These are phyloP conservation scores for Silene coronaria DNA, from an alignment of 179 eudicot species.

Conservation along the genomic window DNA sequence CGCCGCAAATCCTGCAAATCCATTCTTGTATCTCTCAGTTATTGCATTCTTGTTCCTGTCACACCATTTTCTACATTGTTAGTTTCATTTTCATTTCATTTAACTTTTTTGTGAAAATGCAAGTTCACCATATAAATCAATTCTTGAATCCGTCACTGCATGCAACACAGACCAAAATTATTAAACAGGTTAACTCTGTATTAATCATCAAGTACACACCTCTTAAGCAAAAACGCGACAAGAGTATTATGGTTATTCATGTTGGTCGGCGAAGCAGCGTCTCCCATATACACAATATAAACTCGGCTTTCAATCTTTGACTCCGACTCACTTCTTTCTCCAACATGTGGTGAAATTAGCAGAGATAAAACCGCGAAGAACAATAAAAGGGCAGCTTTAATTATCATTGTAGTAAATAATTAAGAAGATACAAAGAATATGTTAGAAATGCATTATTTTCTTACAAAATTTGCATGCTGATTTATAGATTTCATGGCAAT, in stretches of 20 bases:
- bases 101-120: background rate
- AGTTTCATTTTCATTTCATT: background rate
- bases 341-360: conserved; percentile 2
- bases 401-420: background rate
- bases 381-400: background rate
- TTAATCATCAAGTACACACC: conserved; percentile 26
- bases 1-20: conserved; percentile 73
- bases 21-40: conserved; percentile 45
- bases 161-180: too few species aligned
- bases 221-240: conserved; percentile 33
- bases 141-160: too few species aligned
- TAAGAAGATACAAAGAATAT: background rate
- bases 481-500: conserved; percentile 1
- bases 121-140: too few species aligned
- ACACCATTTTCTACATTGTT: background rate
- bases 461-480: background rate
- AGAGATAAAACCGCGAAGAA: background rate
- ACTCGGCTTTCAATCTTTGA: conserved; percentile 17
- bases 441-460: too few species aligned
- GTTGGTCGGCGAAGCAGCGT: conserved; percentile 27
- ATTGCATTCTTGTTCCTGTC: conserved; percentile 44
- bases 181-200: too few species aligned
- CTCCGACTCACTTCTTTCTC: conserved; percentile 7
- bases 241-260: conserved; percentile 34
- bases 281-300: conserved; percentile 70